Percentiles rank a stretch among this genome's conserved stretches.
phyloP scores from a whole-genome alignment of 495 filamentous ascomycete species.

The Bryoglossum gracile region DNA sequence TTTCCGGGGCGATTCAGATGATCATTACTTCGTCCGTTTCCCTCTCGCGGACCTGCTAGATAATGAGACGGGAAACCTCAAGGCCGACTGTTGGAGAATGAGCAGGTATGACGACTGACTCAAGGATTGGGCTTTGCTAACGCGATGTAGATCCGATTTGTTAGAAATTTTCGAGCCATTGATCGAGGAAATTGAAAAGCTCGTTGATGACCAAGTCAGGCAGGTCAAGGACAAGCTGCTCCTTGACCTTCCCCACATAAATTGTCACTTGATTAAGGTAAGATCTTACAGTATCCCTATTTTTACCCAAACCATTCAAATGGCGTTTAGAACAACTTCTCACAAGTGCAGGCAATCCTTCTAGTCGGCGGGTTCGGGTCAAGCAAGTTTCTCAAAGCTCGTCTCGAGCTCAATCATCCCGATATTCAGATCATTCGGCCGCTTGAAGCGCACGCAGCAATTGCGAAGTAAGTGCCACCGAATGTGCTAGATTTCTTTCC shows the following conservation, averaged over 20 bases:
- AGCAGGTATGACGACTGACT: conserved; percentile 14
- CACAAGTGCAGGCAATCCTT: conserved; percentile 9
- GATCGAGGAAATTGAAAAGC: conserved; percentile 28
- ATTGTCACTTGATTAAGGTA: conserved; percentile 6
- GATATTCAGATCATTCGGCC: conserved; percentile 33
- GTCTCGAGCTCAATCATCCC: conserved; percentile 23
- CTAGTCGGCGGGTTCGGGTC: conserved; percentile 13
- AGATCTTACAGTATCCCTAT: neutral
- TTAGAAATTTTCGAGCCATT: conserved; percentile 36
- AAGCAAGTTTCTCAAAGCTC: conserved; percentile 8
- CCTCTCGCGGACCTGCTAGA: conserved; percentile 26
- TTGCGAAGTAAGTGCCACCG: conserved; percentile 26
- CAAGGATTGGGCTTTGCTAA: conserved; percentile 23
- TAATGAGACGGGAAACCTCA: conserved; percentile 17
- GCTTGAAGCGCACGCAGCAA: conserved; percentile 30
- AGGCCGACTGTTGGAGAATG: conserved; percentile 22
- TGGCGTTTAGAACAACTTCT: neutral
- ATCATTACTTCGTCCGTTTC: conserved; percentile 28
- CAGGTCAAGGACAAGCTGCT: conserved; percentile 10
- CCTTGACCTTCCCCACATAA: neutral
- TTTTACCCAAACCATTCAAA: no score
- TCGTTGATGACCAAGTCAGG: conserved; percentile 32
- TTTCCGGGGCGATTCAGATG: conserved; percentile 18
- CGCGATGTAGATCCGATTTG: no score
- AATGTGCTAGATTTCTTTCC: conserved; percentile 7